Base-by-base conservation (phyloP, 352 stramenopile genomes). In the Phytophthora ramorum region DNA sequence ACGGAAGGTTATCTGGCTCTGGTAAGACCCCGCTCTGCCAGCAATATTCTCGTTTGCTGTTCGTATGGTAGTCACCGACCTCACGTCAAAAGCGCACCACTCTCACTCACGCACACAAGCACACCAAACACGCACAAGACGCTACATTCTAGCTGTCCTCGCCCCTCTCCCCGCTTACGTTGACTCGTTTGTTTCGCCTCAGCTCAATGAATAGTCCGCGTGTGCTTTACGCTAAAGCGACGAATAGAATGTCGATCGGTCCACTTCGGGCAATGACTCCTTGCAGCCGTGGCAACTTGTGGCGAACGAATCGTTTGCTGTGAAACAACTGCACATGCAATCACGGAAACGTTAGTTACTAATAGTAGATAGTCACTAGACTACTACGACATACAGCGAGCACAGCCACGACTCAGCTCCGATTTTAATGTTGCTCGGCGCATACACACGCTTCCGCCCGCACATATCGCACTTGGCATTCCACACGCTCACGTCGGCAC, bases 401-500 rank as follows among this genome's bases (percentile, higher is more conserved):
- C 84, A 92, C n/a, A 92, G 63, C 84, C 84, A 92, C 30, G 79
- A 83, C 14, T 71, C 65, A 6, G 58, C 43, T 37, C 52, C 50
- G 47, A 91, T 85, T 19, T 71, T 77, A 12, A 79, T 72, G 45
- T 76, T 73, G 56, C 78, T 91, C 2, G 70, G 58, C 1, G 74
- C 63, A 64, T 87, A 91, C 61, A 85, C 63, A n/a, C 84, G 80
- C 47, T 77, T 76, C 3, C 58, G 71, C 0, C 40, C 59, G 58
- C 84, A 93, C 49, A 74, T 74, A 10, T 71, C 52, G 38, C 84
- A 93, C 37, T 75, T 75, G 44, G 60, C 66, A 37, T 76, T 75
- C 84, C 84, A 93, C n/a, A 88, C 71, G 61, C 84, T 93, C 19
- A 89, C 73, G 13, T 89, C 77, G 0, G 66, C 44, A n/a, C 79